These are phyloP conservation scores for Pythium dissotocum DNA, from an alignment of 352 stramenopile genomes.

Conservation along the genomic window DNA sequence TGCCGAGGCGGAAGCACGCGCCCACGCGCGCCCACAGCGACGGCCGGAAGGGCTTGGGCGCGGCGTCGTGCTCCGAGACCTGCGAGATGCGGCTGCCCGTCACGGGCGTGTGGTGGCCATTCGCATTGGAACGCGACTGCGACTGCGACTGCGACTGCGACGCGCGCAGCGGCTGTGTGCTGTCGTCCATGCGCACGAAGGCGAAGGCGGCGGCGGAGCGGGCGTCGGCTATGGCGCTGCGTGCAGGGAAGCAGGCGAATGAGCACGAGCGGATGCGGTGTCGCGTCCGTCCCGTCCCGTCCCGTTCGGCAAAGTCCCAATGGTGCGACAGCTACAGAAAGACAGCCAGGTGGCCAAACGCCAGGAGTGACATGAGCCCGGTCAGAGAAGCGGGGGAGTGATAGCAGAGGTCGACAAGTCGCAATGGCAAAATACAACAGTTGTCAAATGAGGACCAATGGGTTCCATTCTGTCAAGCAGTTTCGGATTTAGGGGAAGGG, in stretches of 20 bases:
- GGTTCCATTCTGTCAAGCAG: neutral
- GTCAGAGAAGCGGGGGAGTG: neutral
- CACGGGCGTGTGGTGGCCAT: neutral
- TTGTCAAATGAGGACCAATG: neutral
- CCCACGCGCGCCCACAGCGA: constrained; percentile 7
- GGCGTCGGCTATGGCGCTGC: constrained; percentile 10
- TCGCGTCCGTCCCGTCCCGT: neutral
- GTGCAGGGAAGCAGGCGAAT: neutral
- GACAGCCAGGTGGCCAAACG: neutral
- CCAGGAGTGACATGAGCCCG: neutral
- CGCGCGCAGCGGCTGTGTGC: constrained; percentile 15
- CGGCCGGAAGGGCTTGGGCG: constrained; percentile 15
- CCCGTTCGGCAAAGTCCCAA: neutral
- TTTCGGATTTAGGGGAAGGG: neutral
- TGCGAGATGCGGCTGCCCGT: constrained; percentile 3
- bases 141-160: neutral
- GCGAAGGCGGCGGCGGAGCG: constrained; percentile 10
- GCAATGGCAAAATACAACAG: neutral
- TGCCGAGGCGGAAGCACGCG: constrained; percentile 12
- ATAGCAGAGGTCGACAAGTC: neutral
- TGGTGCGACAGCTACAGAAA: neutral
- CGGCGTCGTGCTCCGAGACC: constrained; percentile 2
- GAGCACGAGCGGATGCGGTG: neutral
- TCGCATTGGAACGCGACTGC: neutral
- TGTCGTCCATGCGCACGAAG: constrained; percentile 29